phyloP scores from a whole-genome alignment of 331 rosid species.

The Arachis monticola region DNA sequence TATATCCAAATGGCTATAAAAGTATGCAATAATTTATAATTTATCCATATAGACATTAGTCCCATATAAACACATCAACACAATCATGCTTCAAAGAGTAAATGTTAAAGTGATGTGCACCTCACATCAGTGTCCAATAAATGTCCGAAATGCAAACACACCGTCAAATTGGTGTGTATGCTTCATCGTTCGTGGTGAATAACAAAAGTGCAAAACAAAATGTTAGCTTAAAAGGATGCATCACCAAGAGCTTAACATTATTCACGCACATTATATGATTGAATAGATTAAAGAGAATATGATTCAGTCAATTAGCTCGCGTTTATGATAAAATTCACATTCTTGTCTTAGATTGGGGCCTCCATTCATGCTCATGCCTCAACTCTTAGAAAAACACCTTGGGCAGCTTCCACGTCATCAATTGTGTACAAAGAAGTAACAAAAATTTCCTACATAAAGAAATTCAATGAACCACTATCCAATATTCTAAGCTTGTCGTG shows the following conservation, averaged over 20 bases:
- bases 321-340: background rate
- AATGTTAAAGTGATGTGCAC: conserved; percentile 11
- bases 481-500: background rate
- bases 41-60: conserved; percentile 4
- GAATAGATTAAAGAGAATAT: background rate
- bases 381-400: background rate
- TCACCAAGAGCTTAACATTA: conserved; percentile 10
- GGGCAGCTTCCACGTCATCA: background rate
- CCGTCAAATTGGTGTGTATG: no score
- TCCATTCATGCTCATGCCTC: background rate
- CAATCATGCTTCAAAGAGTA: background rate
- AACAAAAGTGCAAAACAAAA: background rate
- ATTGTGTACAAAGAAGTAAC: background rate
- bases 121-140: no score
- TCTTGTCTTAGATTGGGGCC: background rate
- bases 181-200: background rate
- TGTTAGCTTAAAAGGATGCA: background rate
- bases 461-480: background rate
- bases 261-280: background rate
- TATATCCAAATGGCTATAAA: background rate
- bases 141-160: no score
- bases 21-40: conserved; percentile 13
- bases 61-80: conserved; percentile 2
- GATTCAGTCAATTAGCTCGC: background rate
- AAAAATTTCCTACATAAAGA: background rate